Percentiles rank a stretch among this genome's conserved stretches.
These are phyloP conservation scores for Russula earlei DNA, from an alignment of 768 basidiomycete genomes.

Conservation along the genomic window DNA sequence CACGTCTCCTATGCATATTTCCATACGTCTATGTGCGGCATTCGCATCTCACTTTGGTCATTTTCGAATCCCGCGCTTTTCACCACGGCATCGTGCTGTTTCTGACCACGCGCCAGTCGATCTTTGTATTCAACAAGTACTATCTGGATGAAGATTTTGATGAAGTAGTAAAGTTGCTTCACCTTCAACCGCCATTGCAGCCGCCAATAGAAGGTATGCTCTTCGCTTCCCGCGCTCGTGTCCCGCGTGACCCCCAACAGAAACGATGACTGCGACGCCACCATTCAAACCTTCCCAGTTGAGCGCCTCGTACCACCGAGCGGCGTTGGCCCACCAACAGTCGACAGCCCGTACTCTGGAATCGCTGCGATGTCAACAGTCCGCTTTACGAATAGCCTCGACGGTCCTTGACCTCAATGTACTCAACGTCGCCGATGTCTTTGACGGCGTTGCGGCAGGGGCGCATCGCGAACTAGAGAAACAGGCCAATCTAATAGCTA, in stretches of 20 bases:
- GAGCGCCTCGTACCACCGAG: slow-evolving; percentile 54
- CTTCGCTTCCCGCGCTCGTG: not conserved
- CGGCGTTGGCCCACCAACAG: slow-evolving; percentile 56
- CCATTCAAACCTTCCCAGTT: slow-evolving; percentile 60
- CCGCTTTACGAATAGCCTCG: slow-evolving; percentile 65
- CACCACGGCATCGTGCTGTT: not conserved
- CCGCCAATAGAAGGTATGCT: slow-evolving; percentile 61
- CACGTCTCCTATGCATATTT: not conserved
- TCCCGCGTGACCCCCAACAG: slow-evolving; percentile 27
- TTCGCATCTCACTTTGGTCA: not conserved
- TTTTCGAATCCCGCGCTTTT: not conserved
- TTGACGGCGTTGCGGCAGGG: slow-evolving; percentile 49
- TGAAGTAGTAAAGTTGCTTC: slow-evolving; percentile 56
- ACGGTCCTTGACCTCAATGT: slow-evolving; percentile 62
- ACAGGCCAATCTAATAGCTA: slow-evolving; percentile 52
- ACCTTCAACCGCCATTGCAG: slow-evolving; percentile 50
- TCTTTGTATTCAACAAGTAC: slow-evolving; percentile 79
- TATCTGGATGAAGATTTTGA: slow-evolving; percentile 64
- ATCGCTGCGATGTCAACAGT: slow-evolving; percentile 55
- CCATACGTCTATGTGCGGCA: not conserved
- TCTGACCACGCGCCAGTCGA: slow-evolving; percentile 34
- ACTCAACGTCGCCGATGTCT: slow-evolving; percentile 60
- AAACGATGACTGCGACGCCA: slow-evolving; percentile 57
- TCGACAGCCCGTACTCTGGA: slow-evolving; percentile 42
- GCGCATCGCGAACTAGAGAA: slow-evolving; percentile 56